Conservation (phyloP, 2,329 filamentous ascomycete genomes). For the Stagonosporopsis cucurbitacearum region DNA sequence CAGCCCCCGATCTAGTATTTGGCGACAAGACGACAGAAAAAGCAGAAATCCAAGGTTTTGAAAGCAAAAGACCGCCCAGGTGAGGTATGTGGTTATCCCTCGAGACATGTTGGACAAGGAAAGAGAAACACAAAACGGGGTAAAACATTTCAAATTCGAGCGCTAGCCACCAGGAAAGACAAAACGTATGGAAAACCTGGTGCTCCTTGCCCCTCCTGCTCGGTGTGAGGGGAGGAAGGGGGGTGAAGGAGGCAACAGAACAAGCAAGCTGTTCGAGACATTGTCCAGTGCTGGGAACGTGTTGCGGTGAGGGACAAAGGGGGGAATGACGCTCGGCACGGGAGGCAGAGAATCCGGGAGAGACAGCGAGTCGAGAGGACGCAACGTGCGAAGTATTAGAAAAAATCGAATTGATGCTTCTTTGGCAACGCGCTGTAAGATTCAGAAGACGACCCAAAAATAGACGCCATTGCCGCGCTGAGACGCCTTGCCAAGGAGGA, state of each 20-base stretch:
- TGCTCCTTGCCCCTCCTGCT: too few relatives aligned
- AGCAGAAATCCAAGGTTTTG: too few relatives aligned
- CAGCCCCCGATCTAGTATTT: conserved; percentile 34
- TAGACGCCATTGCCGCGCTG: conserved; percentile 26
- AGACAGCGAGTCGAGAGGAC: conserved; percentile 6
- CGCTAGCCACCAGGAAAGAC: conserved; percentile 28
- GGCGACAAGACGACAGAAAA: conserved; percentile 25
- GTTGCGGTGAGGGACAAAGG: conserved; percentile 7
- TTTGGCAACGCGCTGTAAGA: conserved; percentile 28
- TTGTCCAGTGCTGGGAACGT: conserved; percentile 14
- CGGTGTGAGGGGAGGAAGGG: too few relatives aligned
- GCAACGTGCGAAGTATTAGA: conserved; percentile 14
- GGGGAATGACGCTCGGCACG: background rate
- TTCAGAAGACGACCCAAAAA: conserved; percentile 33
- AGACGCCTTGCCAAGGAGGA: conserved; percentile 21
- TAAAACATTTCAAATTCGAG: conserved; percentile 23
- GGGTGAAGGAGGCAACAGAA: background rate
- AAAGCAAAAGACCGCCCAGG: conserved; percentile 33
- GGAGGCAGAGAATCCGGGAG: conserved; percentile 9
- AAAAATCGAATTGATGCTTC: conserved; percentile 26
- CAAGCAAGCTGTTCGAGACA: conserved; percentile 10
- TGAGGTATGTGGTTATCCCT: conserved; percentile 19
- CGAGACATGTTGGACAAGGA: too few relatives aligned
- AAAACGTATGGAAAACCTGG: conserved; percentile 11
- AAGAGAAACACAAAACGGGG: background rate